Evolutionary conservation across 2,329 filamentous ascomycete genomes (phyloP), one percentile per base, ranked within the genome.

Genomic region (Berkeleyomyces basicola): DNA sequence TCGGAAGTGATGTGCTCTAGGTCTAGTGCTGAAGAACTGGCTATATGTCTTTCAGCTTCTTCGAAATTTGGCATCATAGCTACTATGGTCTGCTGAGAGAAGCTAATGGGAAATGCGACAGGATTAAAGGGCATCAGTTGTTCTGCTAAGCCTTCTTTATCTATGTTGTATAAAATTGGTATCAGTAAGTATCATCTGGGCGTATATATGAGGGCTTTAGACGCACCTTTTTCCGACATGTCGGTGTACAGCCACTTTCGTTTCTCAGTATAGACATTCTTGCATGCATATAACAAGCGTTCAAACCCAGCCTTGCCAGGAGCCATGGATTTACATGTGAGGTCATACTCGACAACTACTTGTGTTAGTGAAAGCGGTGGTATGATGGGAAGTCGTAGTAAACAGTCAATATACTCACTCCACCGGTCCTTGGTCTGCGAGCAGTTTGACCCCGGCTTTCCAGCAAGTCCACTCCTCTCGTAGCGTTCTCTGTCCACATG

Each of bases 261-360:
- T 1, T 85, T 82, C 53, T 78, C 74, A 58, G 79, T 82, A 31
- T 96, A 76, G 31, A 89, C 88, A 66, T 90, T 88, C 68, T 86
- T 85, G 71, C 85, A 90, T 11, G 90, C 89, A 77, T 88, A 88
- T 5, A 85, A 71, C 11, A 96, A 75, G 55, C 89, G 79, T 66
- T 91, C 85, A 69, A 95, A 96, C 0, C 84, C 86, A 66, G 87
- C 90, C 71, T 90, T 93, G 3, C 90, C 90, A 61, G 84, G 85
- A 6, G 89, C 72, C 88, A 96, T 96, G 0, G 84, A 84, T 0
- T 84, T 80, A 4, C 79, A 76, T 16, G 85, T 81, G 37, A 99
- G 79, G 65, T 97, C 85, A 59, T 87, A 77, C 68, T 92, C 83
- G 55, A 97, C 81, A 37, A 85, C 88, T 93, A 63, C 16, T 3